Evolutionary conservation across 441 rosid species (phyloP).

Genomic region (Syzygium syzygioides): DNA sequence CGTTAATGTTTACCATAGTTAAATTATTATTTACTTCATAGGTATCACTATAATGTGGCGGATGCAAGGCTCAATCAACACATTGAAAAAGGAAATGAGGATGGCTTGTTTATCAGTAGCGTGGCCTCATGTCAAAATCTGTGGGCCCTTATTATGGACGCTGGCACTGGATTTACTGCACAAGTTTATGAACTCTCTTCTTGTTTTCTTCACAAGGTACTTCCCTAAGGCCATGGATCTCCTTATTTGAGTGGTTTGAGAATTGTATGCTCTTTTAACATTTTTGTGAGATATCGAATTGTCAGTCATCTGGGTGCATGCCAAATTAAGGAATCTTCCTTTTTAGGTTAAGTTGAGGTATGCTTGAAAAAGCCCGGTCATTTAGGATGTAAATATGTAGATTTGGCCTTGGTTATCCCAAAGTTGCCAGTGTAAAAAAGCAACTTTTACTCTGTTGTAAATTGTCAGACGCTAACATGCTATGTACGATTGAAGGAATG

Average conservation of each 20-base stretch:
- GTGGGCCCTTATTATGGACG: conserved; percentile 95
- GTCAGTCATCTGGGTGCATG: not conserved
- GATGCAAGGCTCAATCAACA: conserved; percentile 73
- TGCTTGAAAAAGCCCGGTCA: not conserved
- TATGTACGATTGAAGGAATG: conserved; percentile 52
- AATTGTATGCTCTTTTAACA: not conserved
- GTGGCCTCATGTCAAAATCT: conserved; percentile 83
- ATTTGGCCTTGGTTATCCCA: not conserved
- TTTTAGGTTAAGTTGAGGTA: not conserved
- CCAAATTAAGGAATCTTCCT: not conserved
- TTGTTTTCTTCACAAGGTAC: conserved; percentile 82
- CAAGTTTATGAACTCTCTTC: conserved; percentile 82
- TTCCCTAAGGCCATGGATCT: not conserved
- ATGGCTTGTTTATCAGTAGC: conserved; percentile 80
- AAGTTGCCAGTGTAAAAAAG: not conserved
- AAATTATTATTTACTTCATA: conserved; percentile 22
- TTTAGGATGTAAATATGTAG: not conserved
- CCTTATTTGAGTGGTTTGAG: not conserved
- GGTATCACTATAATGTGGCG: conserved; percentile 95
- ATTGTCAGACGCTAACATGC: not conserved
- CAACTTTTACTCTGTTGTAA: not conserved
- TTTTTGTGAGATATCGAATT: not conserved
- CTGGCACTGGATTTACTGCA: conserved; percentile 83
- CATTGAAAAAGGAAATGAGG: conserved; percentile 85
- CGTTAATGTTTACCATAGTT: not conserved